These are phyloP conservation scores for Podospora fimiseda DNA, from an alignment of 495 filamentous ascomycete species.

Conservation along the genomic window DNA sequence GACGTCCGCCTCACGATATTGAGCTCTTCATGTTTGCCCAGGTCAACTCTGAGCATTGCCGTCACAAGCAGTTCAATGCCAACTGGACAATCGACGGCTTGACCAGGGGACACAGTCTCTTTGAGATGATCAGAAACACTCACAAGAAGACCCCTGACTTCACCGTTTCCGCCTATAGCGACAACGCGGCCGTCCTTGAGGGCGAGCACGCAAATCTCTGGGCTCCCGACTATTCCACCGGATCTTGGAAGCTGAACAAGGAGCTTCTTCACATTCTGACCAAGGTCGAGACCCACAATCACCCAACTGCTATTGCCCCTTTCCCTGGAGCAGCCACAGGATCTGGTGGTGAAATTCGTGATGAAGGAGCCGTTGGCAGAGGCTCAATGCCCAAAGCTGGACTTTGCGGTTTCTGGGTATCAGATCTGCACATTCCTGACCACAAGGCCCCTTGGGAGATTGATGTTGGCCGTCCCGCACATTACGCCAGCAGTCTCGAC, in stretches of 20 bases:
- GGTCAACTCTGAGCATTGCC: slow-evolving; percentile 79
- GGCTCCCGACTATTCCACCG: slow-evolving; percentile 78
- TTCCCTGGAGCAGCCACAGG: slow-evolving; percentile 86
- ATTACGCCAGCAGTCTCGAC: slow-evolving; percentile 87
- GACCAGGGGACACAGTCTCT: slow-evolving; percentile 69
- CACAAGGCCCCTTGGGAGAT: slow-evolving; percentile 80
- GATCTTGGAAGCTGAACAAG: slow-evolving; percentile 80
- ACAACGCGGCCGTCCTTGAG: slow-evolving; percentile 90
- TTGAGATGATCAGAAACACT: slow-evolving; percentile 93
- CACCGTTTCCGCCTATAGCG: slow-evolving; percentile 91
- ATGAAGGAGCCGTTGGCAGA: slow-evolving; percentile 89
- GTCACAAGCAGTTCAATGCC: slow-evolving; percentile 86
- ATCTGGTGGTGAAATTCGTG: slow-evolving; percentile 88
- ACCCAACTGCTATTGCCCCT: slow-evolving; percentile 89
- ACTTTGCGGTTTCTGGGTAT: slow-evolving; percentile 87
- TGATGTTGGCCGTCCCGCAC: slow-evolving; percentile 79
- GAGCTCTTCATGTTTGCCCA: slow-evolving; percentile 99
- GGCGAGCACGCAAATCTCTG: slow-evolving; percentile 70
- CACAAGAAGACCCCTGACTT: slow-evolving; percentile 69
- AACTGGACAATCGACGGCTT: slow-evolving; percentile 94
- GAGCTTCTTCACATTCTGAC: slow-evolving; percentile 82
- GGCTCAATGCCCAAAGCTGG: slow-evolving; percentile 93
- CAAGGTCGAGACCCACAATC: slow-evolving; percentile 98
- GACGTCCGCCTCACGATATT: slow-evolving; percentile 75
- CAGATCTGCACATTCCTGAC: slow-evolving; percentile 82